Base-by-base conservation (phyloP, 345 rosid genomes). In the Rhizophora mangle region DNA sequence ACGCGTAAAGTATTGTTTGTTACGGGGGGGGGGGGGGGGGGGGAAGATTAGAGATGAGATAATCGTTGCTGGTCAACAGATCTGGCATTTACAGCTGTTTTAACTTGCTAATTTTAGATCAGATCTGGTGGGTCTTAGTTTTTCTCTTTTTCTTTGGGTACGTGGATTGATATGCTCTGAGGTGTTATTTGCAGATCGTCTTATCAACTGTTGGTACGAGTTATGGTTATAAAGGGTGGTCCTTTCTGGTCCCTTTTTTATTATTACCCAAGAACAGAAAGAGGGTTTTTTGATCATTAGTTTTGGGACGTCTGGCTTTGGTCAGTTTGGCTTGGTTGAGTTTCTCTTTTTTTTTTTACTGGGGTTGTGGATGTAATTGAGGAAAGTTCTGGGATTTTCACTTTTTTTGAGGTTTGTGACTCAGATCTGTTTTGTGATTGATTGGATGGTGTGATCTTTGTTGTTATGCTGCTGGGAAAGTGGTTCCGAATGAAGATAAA, bases 121-220 rank as follows among this genome's bases (percentile, higher is more conserved):
- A 34, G 87, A 83, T 83, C 80, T 72, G 72, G 65, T 61, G 13
- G 22, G 54, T 30, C 62, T 60, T 63, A 16, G 4, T 43, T 13
- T 43, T 43, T 19, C 19, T 43, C 18, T 43, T 43, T 43, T 43
- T 43, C 18, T 43, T 43, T 43, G 49, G 18, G 18, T 3, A 43
- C 3, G 49, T 43, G 49, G 49, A 13, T 43, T 13, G 49, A 43
- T 43, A 13, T 43, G 18, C 19, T 43, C 49, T 43, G 49, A 43
- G 49, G 5, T 43, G 49, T 43, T 43, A 11, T 43, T 11, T 3
- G 49, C 18, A 43, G 46, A 39, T 39, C 46, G 46, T 39, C 46
- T 39, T 39, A 39, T 39, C 46, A 39, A 39, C 49, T 13, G 49
- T 13, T 13, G 18, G 18, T 43, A 1, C 49, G 5, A 43, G 18